Base-by-base conservation (phyloP, 2,329 filamentous ascomycete species). In the Apiospora koreana region DNA sequence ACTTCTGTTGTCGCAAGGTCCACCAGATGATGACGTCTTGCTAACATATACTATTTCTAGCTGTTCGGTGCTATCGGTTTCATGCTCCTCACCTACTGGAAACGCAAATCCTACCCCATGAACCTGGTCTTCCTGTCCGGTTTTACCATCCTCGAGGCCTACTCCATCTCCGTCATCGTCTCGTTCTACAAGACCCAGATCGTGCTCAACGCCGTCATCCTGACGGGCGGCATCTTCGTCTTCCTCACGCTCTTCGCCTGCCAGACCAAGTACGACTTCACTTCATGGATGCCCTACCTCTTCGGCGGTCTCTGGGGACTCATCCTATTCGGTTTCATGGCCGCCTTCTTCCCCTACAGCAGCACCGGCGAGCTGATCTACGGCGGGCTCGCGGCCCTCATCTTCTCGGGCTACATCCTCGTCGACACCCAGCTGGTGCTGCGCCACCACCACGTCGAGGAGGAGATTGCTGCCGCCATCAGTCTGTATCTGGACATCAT, bases 211-310 rank as follows among this genome's bases (percentile, higher is more conserved):
- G 96, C 96, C 21, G 91, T 97, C 43, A 83, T 97, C 74, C 90
- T 99, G 70, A 99, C 96, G 68, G 92, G 91, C 21, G 93, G 92
- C 68, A 93, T 95, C 78, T 95, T 95, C 79, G 85, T 94, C 76
- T 90, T 93, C 77, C 88, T 94, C 68, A 94, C 92, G 1, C 82
- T 95, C 62, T 98, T 99, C 81, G 96, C 96, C 67, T 97, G 95
- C 88, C 96, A 99, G 86, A 93, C 93, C 74, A 97, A 97, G 81
- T 99, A 99, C 80, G 96, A 99, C 85, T 99, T 99, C 81, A 98
- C 95, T 1, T 92, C 90, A 74, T 99, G 96, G 95, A 93, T 95
- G 86, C 95, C 96, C 23, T 98, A 98, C 80, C 89, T 98, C 3
- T 97, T 97, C 77, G 95, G 95, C 71, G 91, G 87, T 0, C 88